A percentile compares a stretch with the other conserved stretches of the same genome.
phyloP scores from a whole-genome alignment of 2,329 filamentous ascomycete species.

The Sarocladium strictum region DNA sequence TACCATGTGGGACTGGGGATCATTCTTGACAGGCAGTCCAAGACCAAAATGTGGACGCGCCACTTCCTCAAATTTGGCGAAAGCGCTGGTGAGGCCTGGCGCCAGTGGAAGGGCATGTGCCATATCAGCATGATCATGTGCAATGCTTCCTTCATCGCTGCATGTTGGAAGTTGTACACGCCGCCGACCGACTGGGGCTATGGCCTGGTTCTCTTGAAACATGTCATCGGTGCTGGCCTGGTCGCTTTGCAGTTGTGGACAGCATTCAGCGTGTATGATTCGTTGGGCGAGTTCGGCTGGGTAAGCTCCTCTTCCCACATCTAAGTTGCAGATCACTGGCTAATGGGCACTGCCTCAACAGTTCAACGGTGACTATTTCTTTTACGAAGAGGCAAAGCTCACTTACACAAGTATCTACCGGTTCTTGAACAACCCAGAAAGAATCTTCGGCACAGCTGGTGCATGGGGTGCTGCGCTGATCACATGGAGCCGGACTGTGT shows the following conservation, averaged over 20 bases:
- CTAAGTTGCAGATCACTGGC: neutral
- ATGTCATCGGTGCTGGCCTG: constrained; percentile 75
- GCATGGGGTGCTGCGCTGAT: constrained; percentile 93
- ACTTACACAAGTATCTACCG: constrained; percentile 98
- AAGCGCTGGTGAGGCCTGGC: constrained; percentile 85
- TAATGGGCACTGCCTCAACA: neutral
- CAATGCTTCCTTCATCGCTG: constrained; percentile 81
- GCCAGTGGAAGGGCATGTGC: constrained; percentile 95
- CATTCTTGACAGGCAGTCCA: constrained; percentile 79
- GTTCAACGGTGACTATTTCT: constrained; percentile 98
- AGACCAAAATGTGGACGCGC: constrained; percentile 88
- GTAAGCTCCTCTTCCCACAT: neutral
- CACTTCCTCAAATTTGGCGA: constrained; percentile 98
- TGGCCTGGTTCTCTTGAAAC: constrained; percentile 78
- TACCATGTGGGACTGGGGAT: constrained; percentile 83
- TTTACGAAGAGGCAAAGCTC: constrained; percentile 78
- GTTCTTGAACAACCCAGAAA: constrained; percentile 95
- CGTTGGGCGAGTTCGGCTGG: constrained; percentile 96
- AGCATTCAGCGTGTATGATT: constrained; percentile 86
- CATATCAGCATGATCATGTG: constrained; percentile 89
- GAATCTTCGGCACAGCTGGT: constrained; percentile 88
- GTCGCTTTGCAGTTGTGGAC: constrained; percentile 91
- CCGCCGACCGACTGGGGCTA: constrained; percentile 82
- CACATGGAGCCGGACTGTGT: constrained; percentile 81
- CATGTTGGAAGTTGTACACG: constrained; percentile 94